phyloP scores from a whole-genome alignment of 805 yeast genomes.

The Saccharomycopsis schoenii region DNA sequence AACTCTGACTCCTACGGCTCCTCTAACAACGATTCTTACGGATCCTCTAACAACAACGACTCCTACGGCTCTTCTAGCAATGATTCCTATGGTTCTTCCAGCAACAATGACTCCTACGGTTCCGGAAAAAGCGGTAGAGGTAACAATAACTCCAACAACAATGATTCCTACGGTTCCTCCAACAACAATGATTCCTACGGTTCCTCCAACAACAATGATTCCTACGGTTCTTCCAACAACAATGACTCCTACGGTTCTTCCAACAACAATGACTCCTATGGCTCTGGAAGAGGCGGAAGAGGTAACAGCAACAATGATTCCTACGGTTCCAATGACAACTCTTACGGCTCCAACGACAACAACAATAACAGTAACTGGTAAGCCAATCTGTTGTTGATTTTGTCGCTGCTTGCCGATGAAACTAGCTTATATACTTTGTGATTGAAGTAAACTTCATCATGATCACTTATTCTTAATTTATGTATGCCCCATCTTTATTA shows the following conservation, averaged over 20 bases:
- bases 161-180: conserved; percentile 13
- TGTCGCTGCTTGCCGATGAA: too few species aligned
- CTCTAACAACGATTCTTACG: conserved; percentile 21
- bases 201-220: conserved; percentile 19
- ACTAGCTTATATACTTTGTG: too few species aligned
- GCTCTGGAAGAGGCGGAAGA: conserved; percentile 20
- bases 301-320: conserved; percentile 22
- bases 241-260: conserved; percentile 28
- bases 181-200: conserved; percentile 21
- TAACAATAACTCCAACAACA: conserved; percentile 9
- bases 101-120: conserved; percentile 20
- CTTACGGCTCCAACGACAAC: conserved; percentile 22
- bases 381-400: conserved; percentile 1
- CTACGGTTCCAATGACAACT: conserved; percentile 21
- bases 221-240: conserved; percentile 26
- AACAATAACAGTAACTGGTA: conserved; percentile 20
- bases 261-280: conserved; percentile 22
- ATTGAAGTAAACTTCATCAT: background rate
- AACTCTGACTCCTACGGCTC: conserved; percentile 20
- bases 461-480: background rate
- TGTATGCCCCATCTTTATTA: background rate
- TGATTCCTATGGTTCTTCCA: conserved; percentile 8
- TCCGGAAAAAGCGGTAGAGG: conserved; percentile 12
- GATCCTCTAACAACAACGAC: conserved; percentile 21
- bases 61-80: conserved; percentile 19